Percentiles rank a stretch among this genome's conserved stretches.
phyloP scores from a whole-genome alignment of 305 asterid genomes.

The Petunia hybrid region DNA sequence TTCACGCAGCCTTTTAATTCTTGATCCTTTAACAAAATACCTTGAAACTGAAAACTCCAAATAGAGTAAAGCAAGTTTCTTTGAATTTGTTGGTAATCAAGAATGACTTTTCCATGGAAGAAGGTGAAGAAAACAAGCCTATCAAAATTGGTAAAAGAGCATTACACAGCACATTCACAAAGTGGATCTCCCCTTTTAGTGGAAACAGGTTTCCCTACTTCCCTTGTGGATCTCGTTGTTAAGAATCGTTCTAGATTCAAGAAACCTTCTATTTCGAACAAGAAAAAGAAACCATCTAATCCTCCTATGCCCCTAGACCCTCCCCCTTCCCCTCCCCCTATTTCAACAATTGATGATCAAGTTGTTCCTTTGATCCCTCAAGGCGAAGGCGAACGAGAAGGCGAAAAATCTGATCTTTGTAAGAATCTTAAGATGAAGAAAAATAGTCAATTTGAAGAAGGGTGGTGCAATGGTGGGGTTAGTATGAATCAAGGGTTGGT shows the following conservation, averaged over 20 bases:
- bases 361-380: neutral
- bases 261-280: conserved; percentile 42
- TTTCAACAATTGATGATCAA: neutral
- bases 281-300: conserved; percentile 9
- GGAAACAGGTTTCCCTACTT: conserved; percentile 86
- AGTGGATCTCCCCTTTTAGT: conserved; percentile 76
- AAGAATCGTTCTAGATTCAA: conserved; percentile 66
- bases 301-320: neutral
- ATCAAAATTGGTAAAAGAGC: conserved; percentile 71
- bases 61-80: neutral
- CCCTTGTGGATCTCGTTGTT: conserved; percentile 75
- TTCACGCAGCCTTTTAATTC: too few relatives aligned
- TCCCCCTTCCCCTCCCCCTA: conserved; percentile 26
- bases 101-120: conserved; percentile 75
- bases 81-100: neutral
- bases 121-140: conserved; percentile 56
- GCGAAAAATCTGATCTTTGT: neutral
- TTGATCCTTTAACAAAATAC: neutral
- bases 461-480: conserved; percentile 27
- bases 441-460: neutral
- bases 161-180: conserved; percentile 64
- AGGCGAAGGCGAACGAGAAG: neutral
- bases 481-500: conserved; percentile 45
- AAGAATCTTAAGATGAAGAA: neutral
- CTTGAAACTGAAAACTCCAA: neutral